These are phyloP conservation scores for Aphanomyces euteiches DNA, from an alignment of 352 stramenopile genomes.

Conservation along the genomic window DNA sequence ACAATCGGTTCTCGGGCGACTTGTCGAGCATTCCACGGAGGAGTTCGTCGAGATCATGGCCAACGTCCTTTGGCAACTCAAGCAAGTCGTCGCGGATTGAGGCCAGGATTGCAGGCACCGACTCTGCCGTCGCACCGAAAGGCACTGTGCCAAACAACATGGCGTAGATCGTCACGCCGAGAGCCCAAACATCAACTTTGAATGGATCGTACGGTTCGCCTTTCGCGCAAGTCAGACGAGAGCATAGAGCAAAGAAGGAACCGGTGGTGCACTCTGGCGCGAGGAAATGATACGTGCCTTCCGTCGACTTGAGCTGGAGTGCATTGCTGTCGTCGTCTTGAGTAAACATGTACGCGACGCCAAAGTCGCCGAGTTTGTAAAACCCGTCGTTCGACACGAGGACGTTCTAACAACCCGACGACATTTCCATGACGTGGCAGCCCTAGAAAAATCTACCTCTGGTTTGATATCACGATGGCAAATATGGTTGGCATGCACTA, in stretches of 20 bases:
- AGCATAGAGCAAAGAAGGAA: constrained; percentile 1
- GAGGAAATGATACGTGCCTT: constrained; percentile 41
- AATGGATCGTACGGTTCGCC: constrained; percentile 34
- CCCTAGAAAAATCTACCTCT: constrained; percentile 5
- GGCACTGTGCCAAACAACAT: constrained; percentile 39
- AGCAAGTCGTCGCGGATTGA: constrained; percentile 28
- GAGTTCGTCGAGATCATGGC: neutral
- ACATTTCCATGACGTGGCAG: neutral
- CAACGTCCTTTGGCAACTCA: constrained; percentile 21
- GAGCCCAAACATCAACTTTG: constrained; percentile 39
- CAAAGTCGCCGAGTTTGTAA: constrained; percentile 40
- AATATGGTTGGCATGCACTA: constrained; percentile 38
- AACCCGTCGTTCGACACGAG: constrained; percentile 10
- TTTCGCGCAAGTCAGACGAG: neutral
- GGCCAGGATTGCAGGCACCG: constrained; percentile 43
- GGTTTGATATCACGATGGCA: constrained; percentile 45
- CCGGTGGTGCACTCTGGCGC: constrained; percentile 38
- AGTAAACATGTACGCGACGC: constrained; percentile 35
- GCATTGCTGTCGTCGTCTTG: constrained; percentile 18
- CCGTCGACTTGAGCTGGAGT: constrained; percentile 43
- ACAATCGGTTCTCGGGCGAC: constrained; percentile 2
- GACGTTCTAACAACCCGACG: constrained; percentile 14
- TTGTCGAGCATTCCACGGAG: constrained; percentile 24
- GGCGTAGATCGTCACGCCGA: constrained; percentile 38
- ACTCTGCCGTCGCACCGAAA: constrained; percentile 25